Evolutionary conservation across 1,139 yeast genomes (phyloP).

Genomic region (Blastobotrys persicus): DNA sequence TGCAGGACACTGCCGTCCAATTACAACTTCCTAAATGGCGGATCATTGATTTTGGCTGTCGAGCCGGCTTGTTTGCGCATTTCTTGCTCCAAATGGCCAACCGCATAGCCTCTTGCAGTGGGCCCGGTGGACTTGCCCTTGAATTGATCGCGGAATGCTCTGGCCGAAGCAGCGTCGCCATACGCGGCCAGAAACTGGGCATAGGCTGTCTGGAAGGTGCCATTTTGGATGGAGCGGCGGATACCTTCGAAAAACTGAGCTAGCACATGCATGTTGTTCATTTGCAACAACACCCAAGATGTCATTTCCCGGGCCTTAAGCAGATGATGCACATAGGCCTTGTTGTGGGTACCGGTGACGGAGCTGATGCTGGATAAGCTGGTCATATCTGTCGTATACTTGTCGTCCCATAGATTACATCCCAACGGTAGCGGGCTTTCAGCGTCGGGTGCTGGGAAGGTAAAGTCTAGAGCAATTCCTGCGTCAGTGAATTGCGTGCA

Average conservation of each 20-base stretch:
- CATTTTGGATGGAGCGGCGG: slow-evolving; percentile 32
- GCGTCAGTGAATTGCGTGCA: slow-evolving; percentile 36
- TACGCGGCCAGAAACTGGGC: slow-evolving; percentile 31
- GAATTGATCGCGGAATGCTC: slow-evolving; percentile 19
- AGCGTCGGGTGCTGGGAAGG: slow-evolving; percentile 28
- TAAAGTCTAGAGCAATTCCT: slow-evolving; percentile 40
- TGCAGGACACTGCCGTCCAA: not conserved
- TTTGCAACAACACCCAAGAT: slow-evolving; percentile 42
- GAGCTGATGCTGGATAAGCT: slow-evolving; percentile 26
- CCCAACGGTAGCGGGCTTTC: slow-evolving; percentile 23
- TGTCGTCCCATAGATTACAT: slow-evolving; percentile 36
- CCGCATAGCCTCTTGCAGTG: slow-evolving; percentile 27
- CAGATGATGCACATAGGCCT: slow-evolving; percentile 44
- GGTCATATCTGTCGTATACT: slow-evolving; percentile 34
- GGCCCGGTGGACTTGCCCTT: slow-evolving; percentile 22
- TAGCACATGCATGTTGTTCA: slow-evolving; percentile 37
- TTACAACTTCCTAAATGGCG: slow-evolving; percentile 9
- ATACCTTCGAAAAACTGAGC: slow-evolving; percentile 36
- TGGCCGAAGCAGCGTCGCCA: slow-evolving; percentile 23
- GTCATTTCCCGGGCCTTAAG: slow-evolving; percentile 44
- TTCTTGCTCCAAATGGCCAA: slow-evolving; percentile 12
- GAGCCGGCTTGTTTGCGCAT: slow-evolving; percentile 1
- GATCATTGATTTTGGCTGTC: slow-evolving; percentile 1
- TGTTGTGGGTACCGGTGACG: slow-evolving; percentile 32
- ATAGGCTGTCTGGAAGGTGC: slow-evolving; percentile 32